These are phyloP conservation scores for Auricularia heimuer DNA, from an alignment of 768 basidiomycete species.

Conservation along the genomic window DNA sequence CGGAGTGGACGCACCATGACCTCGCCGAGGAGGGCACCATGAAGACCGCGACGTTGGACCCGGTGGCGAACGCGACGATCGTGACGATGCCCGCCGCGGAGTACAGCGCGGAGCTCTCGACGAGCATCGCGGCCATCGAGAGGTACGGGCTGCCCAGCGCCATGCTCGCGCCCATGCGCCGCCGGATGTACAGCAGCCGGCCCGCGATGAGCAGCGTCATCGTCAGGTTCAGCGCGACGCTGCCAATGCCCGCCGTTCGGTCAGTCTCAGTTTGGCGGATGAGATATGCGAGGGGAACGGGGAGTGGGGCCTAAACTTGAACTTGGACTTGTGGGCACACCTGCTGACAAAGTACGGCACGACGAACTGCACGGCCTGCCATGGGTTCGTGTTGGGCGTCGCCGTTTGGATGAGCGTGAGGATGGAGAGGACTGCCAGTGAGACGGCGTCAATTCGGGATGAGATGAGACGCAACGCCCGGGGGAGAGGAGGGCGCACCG, in stretches of 20 bases:
- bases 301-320: too few relatives aligned
- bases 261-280: too few relatives aligned
- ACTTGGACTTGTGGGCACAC: too few relatives aligned
- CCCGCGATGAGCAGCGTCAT: not conserved
- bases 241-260: not conserved
- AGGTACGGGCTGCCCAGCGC: not conserved
- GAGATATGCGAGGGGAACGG: too few relatives aligned
- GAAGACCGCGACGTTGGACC: not conserved
- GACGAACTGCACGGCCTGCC: not conserved
- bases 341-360: not conserved
- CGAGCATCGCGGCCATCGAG: not conserved
- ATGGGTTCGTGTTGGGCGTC: not conserved
- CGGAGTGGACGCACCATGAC: not conserved
- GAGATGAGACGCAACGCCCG: not conserved
- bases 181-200: conserved; percentile 3
- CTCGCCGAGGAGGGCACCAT: not conserved
- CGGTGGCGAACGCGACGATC: not conserved
- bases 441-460: not conserved
- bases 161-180: not conserved
- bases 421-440: not conserved
- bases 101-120: not conserved
- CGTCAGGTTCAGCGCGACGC: conserved; percentile 1
- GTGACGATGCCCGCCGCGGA: not conserved
- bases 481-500: not conserved
- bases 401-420: not conserved